Evolutionary conservation across 495 filamentous ascomycete genomes (phyloP), one percentile per base, ranked within the genome.

Genomic region (Tuber melanosporum): DNA sequence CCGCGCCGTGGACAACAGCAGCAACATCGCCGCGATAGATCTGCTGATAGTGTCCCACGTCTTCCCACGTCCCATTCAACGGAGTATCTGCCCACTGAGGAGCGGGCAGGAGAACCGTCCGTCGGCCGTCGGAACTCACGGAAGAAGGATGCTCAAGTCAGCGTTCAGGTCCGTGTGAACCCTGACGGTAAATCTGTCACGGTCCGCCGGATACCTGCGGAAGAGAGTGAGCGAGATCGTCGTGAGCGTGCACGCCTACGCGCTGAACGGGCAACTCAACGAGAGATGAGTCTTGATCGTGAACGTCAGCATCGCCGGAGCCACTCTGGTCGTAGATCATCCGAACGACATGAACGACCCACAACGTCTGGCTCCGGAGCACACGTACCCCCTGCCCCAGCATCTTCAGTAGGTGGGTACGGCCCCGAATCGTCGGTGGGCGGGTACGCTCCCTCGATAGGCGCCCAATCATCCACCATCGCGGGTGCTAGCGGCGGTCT

Each of bases 151-250:
- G 74, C 81, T 26, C 76, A 82, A 39, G 81, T 83, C n/a, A 79
- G 75, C 1, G 81, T 83, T 32, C 82, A 83, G 57, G 82, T 83
- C 39, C 82, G 81, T 62, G 81, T 83, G 47, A 83, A 82, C 44
- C 82, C 82, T 14, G 82, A 83, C 20, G 81, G 81, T 1, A 83
- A 83, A 74, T 82, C 82, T 19, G 82, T 83, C 45, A 82, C 81
- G 15, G 82, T 83, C 22, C 81, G 82, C 72, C 81, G 82, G 73
- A 74, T 83, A 46, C 78, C 76, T 10, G 77, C 74, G 14, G 82
- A 82, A 43, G 82, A 83, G 47, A 78, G 75, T 47, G 81, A 83
- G 46, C 81, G 75, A 14, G 81, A 82, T 69, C 81, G 81, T 3
- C 79, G 76, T 43, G 81, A 83, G 70, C 75, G 81, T 20, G 79